Conservation (phyloP, 495 filamentous ascomycete species). For the Hypoxylon perforatum region DNA sequence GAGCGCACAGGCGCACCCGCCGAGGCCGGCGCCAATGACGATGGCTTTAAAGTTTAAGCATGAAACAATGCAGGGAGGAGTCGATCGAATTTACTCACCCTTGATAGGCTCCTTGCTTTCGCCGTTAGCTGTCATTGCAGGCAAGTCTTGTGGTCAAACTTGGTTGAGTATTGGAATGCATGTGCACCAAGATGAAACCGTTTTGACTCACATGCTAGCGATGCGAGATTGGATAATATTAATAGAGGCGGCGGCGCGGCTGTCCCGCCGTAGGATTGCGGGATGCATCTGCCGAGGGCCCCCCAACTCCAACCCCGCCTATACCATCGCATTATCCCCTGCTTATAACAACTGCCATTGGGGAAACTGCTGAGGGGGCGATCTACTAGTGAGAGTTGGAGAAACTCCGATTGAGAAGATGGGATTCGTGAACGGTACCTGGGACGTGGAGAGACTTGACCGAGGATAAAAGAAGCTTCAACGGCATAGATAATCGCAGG, state of each 20-base stretch:
- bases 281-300: slow-evolving; percentile 36
- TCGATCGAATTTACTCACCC: slow-evolving; percentile 19
- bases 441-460: not conserved
- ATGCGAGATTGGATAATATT: not conserved
- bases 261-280: slow-evolving; percentile 13
- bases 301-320: slow-evolving; percentile 37
- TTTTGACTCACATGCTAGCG: not conserved
- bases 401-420: slow-evolving; percentile 26
- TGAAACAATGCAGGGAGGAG: not conserved
- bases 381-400: slow-evolving; percentile 1
- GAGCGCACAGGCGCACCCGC: slow-evolving; percentile 64
- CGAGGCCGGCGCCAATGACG: slow-evolving; percentile 64
- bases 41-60: slow-evolving; percentile 49
- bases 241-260: not conserved
- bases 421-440: slow-evolving; percentile 6
- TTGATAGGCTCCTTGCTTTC: slow-evolving; percentile 36
- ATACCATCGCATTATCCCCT: slow-evolving; percentile 10
- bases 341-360: slow-evolving; percentile 6
- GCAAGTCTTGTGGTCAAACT: not conserved
- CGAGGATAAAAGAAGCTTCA: not conserved
- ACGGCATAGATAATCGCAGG: not conserved
- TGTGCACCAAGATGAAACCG: not conserved
- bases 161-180: slow-evolving; percentile 5
- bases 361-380: slow-evolving; percentile 2
- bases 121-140: slow-evolving; percentile 24